Evolutionary conservation across 1,284 basidiomycete genomes (phyloP), one percentile per base, ranked within the genome.

Genomic region (Exobasidium rhododendri): DNA sequence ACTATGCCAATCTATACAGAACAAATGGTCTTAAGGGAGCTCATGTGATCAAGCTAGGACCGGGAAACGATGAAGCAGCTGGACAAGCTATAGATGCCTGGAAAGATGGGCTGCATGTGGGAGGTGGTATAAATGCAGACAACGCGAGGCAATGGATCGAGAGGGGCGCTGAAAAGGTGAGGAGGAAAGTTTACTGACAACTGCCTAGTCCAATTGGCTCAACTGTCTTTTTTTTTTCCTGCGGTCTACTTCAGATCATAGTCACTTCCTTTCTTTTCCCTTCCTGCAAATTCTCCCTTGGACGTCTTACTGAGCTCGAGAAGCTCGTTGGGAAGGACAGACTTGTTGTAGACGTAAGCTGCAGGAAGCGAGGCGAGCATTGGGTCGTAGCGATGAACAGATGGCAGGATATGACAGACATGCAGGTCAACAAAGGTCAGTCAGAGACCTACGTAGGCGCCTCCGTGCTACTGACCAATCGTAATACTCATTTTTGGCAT

Each of bases 381-480:
- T 99, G 96, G 96, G 84, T 93, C 40, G 90, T 99, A 5, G 94
- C 96, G 0, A 97, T 96, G 93, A 97, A 98, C 82, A 91, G 93
- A 75, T 99, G 96, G 96, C 94, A 97, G 80, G 89, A 90, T 61
- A 85, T 97, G 58, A 97, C 96, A 0, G 91, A 97, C 74, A 92
- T 92, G 88, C 88, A 90, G 74, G 90, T 99, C 20, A 89, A 85
- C 63, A 49, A 60, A 55, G 44, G 55, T 30, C 59, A 60, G 17
- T 55, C 75, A 17, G 63, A 67, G n/a, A n/a, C n/a, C n/a, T n/a
- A n/a, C n/a, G n/a, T n/a, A n/a, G n/a, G n/a, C n/a, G n/a, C n/a
- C n/a, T n/a, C n/a, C n/a, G n/a, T n/a, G n/a, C n/a, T n/a, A n/a
- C n/a, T n/a, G n/a, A n/a, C n/a, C n/a, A n/a, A n/a, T n/a, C n/a